Conservation (phyloP, 306 rosid genomes). For the Quercus berberidifolia region DNA sequence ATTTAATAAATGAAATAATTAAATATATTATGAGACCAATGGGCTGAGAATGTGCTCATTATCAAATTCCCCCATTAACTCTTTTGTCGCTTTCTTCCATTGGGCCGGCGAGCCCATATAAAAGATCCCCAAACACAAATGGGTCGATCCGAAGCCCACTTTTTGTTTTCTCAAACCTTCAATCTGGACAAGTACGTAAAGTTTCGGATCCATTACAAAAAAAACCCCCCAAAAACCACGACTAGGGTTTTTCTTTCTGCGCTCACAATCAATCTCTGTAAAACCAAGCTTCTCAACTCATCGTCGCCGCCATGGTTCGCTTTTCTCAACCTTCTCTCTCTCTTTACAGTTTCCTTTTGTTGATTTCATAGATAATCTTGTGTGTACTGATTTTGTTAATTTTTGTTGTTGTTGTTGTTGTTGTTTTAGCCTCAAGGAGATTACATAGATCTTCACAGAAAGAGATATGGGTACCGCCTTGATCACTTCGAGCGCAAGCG, state of each 20-base stretch:
- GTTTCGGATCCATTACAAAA: background rate
- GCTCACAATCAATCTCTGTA: background rate
- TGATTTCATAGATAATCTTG: background rate
- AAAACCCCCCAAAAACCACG: too few species aligned
- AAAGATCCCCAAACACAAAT: too few species aligned
- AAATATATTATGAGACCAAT: too few species aligned
- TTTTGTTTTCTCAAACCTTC: too few species aligned
- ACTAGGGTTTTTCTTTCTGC: background rate
- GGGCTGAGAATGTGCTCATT: too few species aligned
- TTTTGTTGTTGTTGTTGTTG: background rate
- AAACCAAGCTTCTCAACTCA: background rate
- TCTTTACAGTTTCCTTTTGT: background rate
- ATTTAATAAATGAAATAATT: too few species aligned
- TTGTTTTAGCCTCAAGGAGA: conserved; percentile 87
- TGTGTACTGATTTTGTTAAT: background rate
- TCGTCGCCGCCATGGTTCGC: conserved; percentile 26
- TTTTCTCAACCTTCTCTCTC: background rate
- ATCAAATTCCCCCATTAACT: too few species aligned
- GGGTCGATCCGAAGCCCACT: too few species aligned
- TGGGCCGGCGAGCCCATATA: too few species aligned
- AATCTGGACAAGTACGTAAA: too few species aligned
- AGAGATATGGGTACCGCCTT: conserved; percentile 75
- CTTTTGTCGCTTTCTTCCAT: too few species aligned
- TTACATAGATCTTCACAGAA: conserved; percentile 86
- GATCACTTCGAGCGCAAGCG: conserved; percentile 93